Conservation (phyloP, 192 early-diverging fungal genomes). For the Paraglomus occultum region DNA sequence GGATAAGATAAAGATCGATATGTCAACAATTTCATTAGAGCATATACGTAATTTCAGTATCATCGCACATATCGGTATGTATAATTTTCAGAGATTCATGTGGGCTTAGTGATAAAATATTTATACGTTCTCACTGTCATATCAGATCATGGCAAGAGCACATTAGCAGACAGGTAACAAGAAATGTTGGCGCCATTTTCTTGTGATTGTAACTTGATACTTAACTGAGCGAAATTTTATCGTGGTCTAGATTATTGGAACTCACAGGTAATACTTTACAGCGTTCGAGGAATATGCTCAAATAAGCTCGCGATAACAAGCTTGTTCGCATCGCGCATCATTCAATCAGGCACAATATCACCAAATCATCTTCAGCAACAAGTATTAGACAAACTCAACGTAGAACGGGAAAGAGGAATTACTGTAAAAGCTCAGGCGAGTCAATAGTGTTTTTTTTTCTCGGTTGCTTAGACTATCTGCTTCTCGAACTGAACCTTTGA, state of each 20-base stretch:
- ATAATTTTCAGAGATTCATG: neutral
- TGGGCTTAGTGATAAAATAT: neutral
- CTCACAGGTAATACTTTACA: slow-evolving; percentile 81
- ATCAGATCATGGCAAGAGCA: slow-evolving; percentile 85
- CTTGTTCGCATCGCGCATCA: neutral
- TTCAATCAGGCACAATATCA: slow-evolving; percentile 23
- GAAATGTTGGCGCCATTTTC: neutral
- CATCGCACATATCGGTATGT: slow-evolving; percentile 74
- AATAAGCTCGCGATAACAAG: neutral
- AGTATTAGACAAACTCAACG: slow-evolving; percentile 94
- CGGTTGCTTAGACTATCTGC: neutral
- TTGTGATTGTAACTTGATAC: neutral
- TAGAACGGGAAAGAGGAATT: slow-evolving; percentile 94
- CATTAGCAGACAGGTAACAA: slow-evolving; percentile 77
- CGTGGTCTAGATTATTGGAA: slow-evolving; percentile 70
- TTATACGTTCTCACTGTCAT: neutral
- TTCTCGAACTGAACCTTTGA: neutral
- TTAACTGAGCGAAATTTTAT: neutral
- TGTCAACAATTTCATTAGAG: slow-evolving; percentile 70
- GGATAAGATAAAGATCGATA: slow-evolving; percentile 42
- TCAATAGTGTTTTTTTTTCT: neutral
- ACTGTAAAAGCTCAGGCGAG: slow-evolving; percentile 94
- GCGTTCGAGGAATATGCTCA: slow-evolving; percentile 54
- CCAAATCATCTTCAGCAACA: slow-evolving; percentile 46
- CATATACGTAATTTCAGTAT: slow-evolving; percentile 93